These are phyloP conservation scores for Cladophialophora carrionii DNA, from an alignment of 2,329 filamentous ascomycete genomes.

Conservation along the genomic window DNA sequence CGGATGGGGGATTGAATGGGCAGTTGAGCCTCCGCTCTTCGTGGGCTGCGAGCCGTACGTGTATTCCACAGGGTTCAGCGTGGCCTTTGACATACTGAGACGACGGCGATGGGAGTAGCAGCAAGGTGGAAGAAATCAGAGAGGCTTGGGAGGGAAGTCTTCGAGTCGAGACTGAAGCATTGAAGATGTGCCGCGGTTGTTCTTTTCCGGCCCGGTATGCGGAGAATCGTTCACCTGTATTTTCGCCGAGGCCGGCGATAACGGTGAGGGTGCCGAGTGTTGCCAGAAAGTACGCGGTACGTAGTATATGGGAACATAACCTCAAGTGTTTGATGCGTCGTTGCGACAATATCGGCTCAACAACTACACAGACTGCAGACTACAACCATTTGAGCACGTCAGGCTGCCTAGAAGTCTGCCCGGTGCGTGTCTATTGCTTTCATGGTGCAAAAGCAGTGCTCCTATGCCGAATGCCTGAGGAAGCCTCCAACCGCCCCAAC, in stretches of 20 bases:
- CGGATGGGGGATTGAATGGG: slow-evolving; percentile 36
- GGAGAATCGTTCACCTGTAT: background rate
- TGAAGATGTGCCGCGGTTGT: background rate
- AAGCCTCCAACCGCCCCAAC: background rate
- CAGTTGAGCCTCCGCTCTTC: slow-evolving; percentile 31
- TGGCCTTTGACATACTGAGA: slow-evolving; percentile 12
- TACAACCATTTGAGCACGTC: background rate
- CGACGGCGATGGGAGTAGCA: background rate
- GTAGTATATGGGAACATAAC: background rate
- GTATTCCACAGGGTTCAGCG: slow-evolving; percentile 35
- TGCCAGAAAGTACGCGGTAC: background rate
- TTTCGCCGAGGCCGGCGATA: background rate
- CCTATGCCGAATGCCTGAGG: background rate
- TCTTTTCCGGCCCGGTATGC: background rate
- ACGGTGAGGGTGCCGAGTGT: background rate
- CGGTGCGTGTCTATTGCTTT: background rate
- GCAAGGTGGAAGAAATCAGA: background rate
- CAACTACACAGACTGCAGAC: background rate
- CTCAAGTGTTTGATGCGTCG: background rate
- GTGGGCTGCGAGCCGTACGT: slow-evolving; percentile 32
- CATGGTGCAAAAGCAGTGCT: background rate
- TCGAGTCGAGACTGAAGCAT: background rate
- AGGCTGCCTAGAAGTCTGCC: background rate
- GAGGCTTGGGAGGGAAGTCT: background rate
- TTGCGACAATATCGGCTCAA: background rate